Evolutionary conservation across 345 rosid genomes (phyloP).

Genomic region (Clausena lansium): DNA sequence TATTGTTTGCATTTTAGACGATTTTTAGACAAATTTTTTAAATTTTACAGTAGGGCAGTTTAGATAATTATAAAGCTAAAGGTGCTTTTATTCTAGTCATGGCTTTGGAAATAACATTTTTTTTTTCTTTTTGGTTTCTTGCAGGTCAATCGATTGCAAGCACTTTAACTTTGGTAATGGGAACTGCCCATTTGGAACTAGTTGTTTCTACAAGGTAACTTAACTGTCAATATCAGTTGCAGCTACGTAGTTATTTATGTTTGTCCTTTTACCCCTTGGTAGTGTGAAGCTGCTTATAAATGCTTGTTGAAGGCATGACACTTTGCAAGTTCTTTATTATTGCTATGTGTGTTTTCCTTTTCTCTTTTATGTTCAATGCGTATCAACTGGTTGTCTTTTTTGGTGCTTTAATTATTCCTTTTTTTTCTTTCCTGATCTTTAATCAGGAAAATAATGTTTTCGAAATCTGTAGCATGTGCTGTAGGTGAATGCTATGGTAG

Average conservation of each 20-base stretch:
- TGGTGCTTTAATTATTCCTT: background rate
- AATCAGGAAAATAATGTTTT: background rate
- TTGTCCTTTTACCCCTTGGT: background rate
- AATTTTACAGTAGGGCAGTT: background rate
- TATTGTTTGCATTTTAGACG: background rate
- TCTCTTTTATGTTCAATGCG: background rate
- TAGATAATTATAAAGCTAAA: background rate
- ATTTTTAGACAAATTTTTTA: background rate
- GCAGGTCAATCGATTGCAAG: conserved; percentile 89
- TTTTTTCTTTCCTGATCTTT: background rate
- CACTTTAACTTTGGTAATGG: conserved; percentile 91
- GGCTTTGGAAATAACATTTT: background rate
- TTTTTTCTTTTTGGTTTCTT: background rate
- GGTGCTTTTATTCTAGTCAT: background rate
- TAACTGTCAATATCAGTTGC: background rate
- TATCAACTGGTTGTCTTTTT: background rate
- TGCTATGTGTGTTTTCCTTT: background rate
- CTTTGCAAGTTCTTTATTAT: background rate
- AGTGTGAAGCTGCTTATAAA: conserved; percentile 1
- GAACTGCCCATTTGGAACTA: conserved; percentile 90
- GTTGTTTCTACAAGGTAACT: conserved; percentile 93
- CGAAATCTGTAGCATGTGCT: background rate
- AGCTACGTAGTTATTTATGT: background rate
- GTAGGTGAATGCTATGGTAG: background rate
- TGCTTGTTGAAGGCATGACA: background rate